phyloP scores from a whole-genome alignment of 108 stramenopile species.

The Chaetoceros muelleri region DNA sequence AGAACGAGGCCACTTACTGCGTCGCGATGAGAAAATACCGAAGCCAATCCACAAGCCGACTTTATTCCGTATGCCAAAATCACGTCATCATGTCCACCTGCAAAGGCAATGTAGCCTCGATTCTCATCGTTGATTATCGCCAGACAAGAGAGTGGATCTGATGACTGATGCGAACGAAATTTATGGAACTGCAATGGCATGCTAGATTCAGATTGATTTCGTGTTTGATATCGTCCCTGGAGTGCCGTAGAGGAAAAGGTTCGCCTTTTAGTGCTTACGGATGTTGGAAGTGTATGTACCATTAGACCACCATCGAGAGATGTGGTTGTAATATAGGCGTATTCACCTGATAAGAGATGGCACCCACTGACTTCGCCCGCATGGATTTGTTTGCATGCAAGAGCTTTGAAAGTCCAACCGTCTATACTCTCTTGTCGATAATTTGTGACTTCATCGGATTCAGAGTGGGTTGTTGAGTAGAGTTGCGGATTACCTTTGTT shows the following conservation, averaged over 20 bases:
- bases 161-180: conserved; percentile 33
- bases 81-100: conserved; percentile 66
- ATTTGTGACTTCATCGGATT: not conserved
- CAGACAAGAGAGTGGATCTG: conserved; percentile 56
- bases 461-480: not conserved
- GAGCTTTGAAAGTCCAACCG: conserved; percentile 46
- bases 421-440: too few species aligned
- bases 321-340: conserved; percentile 27
- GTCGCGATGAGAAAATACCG: conserved; percentile 58
- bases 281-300: conserved; percentile 24
- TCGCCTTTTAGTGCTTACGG: conserved; percentile 8
- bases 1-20: conserved; percentile 56
- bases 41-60: conserved; percentile 54
- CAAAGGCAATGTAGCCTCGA: conserved; percentile 51
- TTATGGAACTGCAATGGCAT: conserved; percentile 2
- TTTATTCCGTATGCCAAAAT: conserved; percentile 66
- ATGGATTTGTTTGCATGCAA: conserved; percentile 34
- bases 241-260: conserved; percentile 32
- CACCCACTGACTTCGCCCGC: conserved; percentile 47
- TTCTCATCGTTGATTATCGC: conserved; percentile 31
- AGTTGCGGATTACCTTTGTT: not conserved
- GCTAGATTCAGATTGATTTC: not conserved
- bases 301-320: conserved; percentile 49
- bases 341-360: conserved; percentile 12
- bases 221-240: conserved; percentile 28